Conservation (phyloP, 495 filamentous ascomycete genomes). For the Pseudevernia furfuracea region DNA sequence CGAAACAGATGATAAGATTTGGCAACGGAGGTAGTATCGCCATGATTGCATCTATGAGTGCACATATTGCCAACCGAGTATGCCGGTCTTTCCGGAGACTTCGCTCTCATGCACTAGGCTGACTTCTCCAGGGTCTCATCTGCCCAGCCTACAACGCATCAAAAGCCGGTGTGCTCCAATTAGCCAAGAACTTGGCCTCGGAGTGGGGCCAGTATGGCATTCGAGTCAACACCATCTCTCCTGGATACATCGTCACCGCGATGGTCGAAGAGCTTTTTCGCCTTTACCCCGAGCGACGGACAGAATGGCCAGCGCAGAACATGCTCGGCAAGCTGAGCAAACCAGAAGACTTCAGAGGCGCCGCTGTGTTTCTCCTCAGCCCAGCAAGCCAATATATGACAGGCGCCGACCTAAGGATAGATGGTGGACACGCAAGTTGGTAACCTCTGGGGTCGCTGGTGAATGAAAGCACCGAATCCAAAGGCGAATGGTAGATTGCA, state of each 20-base stretch:
- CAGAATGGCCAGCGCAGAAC: slow-evolving; percentile 78
- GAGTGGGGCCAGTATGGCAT: slow-evolving; percentile 86
- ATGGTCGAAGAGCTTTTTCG: slow-evolving; percentile 80
- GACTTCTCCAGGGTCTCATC: slow-evolving; percentile 50
- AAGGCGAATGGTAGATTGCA: slow-evolving; percentile 6
- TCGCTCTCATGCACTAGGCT: neutral
- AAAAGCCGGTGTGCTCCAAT: slow-evolving; percentile 81
- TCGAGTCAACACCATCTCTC: slow-evolving; percentile 90
- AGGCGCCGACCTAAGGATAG: slow-evolving; percentile 68
- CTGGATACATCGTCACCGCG: slow-evolving; percentile 88
- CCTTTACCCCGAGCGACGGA: slow-evolving; percentile 62
- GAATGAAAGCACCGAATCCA: neutral
- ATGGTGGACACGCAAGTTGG: slow-evolving; percentile 78
- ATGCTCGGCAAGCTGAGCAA: slow-evolving; percentile 77
- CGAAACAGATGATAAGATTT: slow-evolving; percentile 69
- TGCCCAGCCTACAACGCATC: slow-evolving; percentile 84
- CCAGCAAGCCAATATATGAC: slow-evolving; percentile 88
- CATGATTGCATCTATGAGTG: slow-evolving; percentile 69
- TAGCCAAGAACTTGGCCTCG: slow-evolving; percentile 73
- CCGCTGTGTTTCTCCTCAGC: slow-evolving; percentile 75
- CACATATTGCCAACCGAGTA: slow-evolving; percentile 59
- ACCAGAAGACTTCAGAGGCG: slow-evolving; percentile 74
- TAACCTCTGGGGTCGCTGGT: slow-evolving; percentile 32
- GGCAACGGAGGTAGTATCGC: slow-evolving; percentile 64
- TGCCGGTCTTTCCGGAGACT: slow-evolving; percentile 16